phyloP scores from a whole-genome alignment of 2,329 filamentous ascomycete species.

The Exophiala calicioides region DNA sequence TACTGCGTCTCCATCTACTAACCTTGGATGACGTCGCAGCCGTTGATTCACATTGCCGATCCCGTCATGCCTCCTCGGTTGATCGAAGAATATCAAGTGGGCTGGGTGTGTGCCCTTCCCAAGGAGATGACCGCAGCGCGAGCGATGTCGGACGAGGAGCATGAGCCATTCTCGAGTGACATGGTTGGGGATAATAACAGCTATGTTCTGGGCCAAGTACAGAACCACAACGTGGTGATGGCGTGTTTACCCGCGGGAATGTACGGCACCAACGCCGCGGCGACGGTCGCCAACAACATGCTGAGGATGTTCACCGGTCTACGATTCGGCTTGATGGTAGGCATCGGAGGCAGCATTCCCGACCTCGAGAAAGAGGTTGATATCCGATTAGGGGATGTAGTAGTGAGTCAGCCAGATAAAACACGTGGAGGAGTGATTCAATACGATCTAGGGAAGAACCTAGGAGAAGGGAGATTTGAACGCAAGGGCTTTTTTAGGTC shows the following conservation, averaged over 20 bases:
- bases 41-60: not conserved
- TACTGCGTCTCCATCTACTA: too few species aligned
- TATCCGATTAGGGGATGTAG: constrained; percentile 33
- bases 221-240: constrained; percentile 29
- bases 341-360: constrained; percentile 34
- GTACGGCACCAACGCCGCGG: constrained; percentile 27
- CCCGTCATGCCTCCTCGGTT: not conserved
- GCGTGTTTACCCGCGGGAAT: constrained; percentile 22
- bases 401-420: constrained; percentile 30
- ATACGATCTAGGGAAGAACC: constrained; percentile 34
- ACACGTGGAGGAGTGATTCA: constrained; percentile 34
- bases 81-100: not conserved
- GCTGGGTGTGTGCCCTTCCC: not conserved
- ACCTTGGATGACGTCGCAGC: too few species aligned
- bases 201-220: constrained; percentile 26
- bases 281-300: constrained; percentile 28
- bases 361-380: constrained; percentile 15
- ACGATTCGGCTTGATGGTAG: constrained; percentile 33
- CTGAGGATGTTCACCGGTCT: constrained; percentile 28
- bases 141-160: not conserved
- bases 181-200: too few species aligned
- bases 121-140: not conserved
- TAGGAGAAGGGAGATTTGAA: constrained; percentile 26
- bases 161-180: too few species aligned
- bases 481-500: constrained; percentile 28